A percentile compares a stretch with the other conserved stretches of the same genome.
Conservation (phyloP, 805 yeast genomes). For the Candida berthetii region DNA sequence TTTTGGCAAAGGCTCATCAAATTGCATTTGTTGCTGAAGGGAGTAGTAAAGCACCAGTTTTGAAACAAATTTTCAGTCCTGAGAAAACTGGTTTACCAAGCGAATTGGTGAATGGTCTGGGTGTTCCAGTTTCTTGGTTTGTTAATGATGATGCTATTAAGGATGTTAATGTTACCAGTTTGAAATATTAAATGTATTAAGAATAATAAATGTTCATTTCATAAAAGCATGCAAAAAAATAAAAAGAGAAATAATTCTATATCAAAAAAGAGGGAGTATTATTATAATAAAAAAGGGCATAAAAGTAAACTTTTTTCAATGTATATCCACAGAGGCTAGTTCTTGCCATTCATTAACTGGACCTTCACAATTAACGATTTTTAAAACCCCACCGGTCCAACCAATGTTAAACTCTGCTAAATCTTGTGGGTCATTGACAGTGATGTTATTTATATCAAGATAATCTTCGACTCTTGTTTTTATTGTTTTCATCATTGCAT, state of each 20-base stretch:
- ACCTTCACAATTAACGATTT: conserved; percentile 66
- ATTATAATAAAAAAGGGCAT: no score
- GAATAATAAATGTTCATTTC: neutral
- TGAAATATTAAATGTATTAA: conserved; percentile 9
- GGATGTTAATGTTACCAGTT: conserved; percentile 38
- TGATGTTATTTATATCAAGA: conserved; percentile 29
- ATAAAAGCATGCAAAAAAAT: neutral
- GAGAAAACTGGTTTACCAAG: conserved; percentile 54
- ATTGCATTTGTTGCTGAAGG: conserved; percentile 90
- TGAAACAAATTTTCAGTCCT: conserved; percentile 62
- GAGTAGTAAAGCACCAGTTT: conserved; percentile 67
- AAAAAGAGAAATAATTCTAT: neutral
- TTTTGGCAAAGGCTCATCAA: conserved; percentile 37
- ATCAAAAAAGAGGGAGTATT: no score
- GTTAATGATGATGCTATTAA: conserved; percentile 73
- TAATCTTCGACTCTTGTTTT: conserved; percentile 62
- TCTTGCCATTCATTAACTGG: conserved; percentile 65
- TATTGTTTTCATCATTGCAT: conserved; percentile 57
- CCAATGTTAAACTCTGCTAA: conserved; percentile 27
- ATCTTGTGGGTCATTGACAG: conserved; percentile 10
- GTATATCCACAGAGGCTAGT: conserved; percentile 41
- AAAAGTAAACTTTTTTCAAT: no score
- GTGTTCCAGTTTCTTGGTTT: conserved; percentile 70
- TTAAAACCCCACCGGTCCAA: conserved; percentile 60
- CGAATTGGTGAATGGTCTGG: conserved; percentile 62